Percentiles rank a stretch among this genome's conserved stretches.
Conservation (phyloP, 139 green algal genomes). For the Choricystis sp. region DNA sequence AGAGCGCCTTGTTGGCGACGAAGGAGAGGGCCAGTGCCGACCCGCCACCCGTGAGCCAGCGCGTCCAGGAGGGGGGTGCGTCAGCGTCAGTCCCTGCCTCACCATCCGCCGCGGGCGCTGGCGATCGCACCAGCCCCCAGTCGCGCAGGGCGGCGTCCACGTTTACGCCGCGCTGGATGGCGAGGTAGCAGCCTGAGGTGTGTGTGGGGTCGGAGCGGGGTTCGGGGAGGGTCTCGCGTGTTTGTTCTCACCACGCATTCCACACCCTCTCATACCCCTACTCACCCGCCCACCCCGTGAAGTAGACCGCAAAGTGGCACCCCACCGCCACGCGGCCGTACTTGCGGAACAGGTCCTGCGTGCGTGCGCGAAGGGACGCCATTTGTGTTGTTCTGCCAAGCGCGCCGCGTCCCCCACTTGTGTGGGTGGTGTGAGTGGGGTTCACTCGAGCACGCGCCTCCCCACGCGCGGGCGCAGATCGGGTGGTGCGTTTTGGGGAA, state of each 20-base stretch:
- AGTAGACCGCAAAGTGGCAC: conserved; percentile 26
- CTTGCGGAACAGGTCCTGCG: conserved; percentile 20
- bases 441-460: too few relatives aligned
- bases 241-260: too few relatives aligned
- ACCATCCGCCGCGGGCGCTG: not conserved
- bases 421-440: too few relatives aligned
- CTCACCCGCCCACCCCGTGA: conserved; percentile 14
- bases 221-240: too few relatives aligned
- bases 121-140: conserved; percentile 13
- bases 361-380: not conserved
- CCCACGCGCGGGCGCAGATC: too few relatives aligned
- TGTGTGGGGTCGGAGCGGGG: not conserved
- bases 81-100: conserved; percentile 1
- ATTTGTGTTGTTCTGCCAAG: too few relatives aligned
- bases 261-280: too few relatives aligned
- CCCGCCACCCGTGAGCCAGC: conserved; percentile 12
- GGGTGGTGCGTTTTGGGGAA: too few relatives aligned
- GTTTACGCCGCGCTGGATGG: conserved; percentile 22
- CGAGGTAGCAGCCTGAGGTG: conserved; percentile 28
- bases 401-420: too few relatives aligned
- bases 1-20: conserved; percentile 36
- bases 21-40: conserved; percentile 33
- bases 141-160: conserved; percentile 12
- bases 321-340: conserved; percentile 28
- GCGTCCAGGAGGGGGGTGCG: conserved; percentile 1